Evolutionary conservation across 192 early-diverging fungal species (phyloP).

Genomic region (Funneliformis geosporum): DNA sequence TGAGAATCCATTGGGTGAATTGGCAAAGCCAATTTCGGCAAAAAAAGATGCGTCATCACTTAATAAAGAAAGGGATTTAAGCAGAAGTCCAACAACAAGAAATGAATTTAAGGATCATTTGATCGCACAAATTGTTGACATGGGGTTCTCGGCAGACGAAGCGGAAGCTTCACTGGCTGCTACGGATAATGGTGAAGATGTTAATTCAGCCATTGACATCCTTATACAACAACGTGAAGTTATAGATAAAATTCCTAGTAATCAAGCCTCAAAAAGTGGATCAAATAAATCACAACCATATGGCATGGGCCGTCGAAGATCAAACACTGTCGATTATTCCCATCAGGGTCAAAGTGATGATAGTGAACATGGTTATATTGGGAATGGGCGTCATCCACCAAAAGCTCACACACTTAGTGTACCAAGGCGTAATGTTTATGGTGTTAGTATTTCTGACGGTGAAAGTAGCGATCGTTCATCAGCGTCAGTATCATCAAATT

Average conservation of each 20-base stretch:
- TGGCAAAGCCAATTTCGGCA: background rate
- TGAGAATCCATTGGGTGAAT: background rate
- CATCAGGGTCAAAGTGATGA: conserved; percentile 30
- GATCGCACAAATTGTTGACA: conserved; percentile 74
- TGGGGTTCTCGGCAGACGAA: conserved; percentile 74
- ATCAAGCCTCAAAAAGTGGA: background rate
- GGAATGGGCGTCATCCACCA: background rate
- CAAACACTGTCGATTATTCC: conserved; percentile 10
- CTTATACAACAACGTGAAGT: conserved; percentile 47
- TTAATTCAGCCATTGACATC: conserved; percentile 55
- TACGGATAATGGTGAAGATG: conserved; percentile 62
- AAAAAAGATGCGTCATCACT: background rate
- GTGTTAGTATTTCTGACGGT: conserved; percentile 21
- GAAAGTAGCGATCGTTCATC: conserved; percentile 23
- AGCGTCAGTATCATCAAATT: conserved; percentile 9
- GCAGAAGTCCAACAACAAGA: background rate
- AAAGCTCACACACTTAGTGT: conserved; percentile 9
- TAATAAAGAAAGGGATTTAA: background rate
- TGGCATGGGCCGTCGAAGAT: background rate
- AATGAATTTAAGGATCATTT: conserved; percentile 20
- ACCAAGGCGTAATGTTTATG: conserved; percentile 1
- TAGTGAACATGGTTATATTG: conserved; percentile 17
- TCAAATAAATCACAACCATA: background rate
- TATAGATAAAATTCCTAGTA: conserved; percentile 24
- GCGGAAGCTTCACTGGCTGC: conserved; percentile 71